phyloP scores from a whole-genome alignment of 2,329 filamentous ascomycete species.

The Xylariaceae sp. region DNA sequence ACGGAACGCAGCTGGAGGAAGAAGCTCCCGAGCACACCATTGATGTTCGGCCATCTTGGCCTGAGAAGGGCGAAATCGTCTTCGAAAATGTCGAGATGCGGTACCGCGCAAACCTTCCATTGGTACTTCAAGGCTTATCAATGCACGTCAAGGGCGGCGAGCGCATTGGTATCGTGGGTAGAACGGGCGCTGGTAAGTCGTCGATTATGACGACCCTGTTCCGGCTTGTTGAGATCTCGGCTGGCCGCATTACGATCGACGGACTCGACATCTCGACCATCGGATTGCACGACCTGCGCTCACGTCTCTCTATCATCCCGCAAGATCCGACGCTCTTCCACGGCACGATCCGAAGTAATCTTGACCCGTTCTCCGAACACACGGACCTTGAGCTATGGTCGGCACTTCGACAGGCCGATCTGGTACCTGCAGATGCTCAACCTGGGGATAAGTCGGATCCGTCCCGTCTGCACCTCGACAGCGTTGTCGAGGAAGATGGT shows the following conservation, averaged over 20 bases:
- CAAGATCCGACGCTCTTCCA: constrained; percentile 82
- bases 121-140: constrained; percentile 66
- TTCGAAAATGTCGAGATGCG: constrained; percentile 77
- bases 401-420: constrained; percentile 70
- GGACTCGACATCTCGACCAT: constrained; percentile 67
- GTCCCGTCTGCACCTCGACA: constrained; percentile 74
- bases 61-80: constrained; percentile 75
- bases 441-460: constrained; percentile 36
- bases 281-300: constrained; percentile 71
- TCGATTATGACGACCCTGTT: constrained; percentile 82
- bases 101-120: constrained; percentile 66
- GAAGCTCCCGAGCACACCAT: constrained; percentile 79
- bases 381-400: constrained; percentile 74
- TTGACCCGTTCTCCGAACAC: constrained; percentile 78
- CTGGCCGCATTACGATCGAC: constrained; percentile 61
- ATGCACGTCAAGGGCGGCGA: constrained; percentile 74
- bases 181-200: constrained; percentile 78
- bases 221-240: constrained; percentile 65
- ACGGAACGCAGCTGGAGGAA: constrained; percentile 80
- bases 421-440: constrained; percentile 54
- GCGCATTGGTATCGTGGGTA: constrained; percentile 75
- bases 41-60: constrained; percentile 74
- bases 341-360: constrained; percentile 73
- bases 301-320: constrained; percentile 75
- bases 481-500: constrained; percentile 84